These are phyloP conservation scores for Coemansia biformis DNA, from an alignment of 192 early-diverging fungal species.

Conservation along the genomic window DNA sequence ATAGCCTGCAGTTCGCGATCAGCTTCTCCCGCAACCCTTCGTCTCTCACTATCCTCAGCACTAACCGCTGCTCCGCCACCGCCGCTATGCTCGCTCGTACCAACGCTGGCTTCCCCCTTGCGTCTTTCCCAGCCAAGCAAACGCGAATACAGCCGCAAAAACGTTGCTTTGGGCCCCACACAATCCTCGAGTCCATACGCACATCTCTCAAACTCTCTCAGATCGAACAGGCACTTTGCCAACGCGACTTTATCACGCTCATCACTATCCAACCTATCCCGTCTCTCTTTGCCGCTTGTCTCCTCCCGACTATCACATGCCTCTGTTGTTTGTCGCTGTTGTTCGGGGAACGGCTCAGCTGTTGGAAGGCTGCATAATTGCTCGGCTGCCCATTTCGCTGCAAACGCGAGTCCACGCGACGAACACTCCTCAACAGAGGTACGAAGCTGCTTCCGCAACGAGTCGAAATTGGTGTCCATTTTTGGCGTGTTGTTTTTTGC, in stretches of 20 bases:
- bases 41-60: conserved; percentile 10
- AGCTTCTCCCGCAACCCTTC: neutral
- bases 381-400: conserved; percentile 67
- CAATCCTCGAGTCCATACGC: conserved; percentile 51
- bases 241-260: conserved; percentile 49
- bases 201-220: conserved; percentile 66
- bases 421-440: conserved; percentile 61
- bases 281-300: neutral
- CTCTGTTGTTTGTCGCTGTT: too few species aligned
- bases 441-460: conserved; percentile 49
- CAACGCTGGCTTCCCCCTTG: conserved; percentile 10
- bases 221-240: conserved; percentile 69
- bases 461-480: conserved; percentile 20
- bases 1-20: conserved; percentile 30
- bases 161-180: conserved; percentile 52
- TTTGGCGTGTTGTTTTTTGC: too few species aligned
- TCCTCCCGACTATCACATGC: neutral
- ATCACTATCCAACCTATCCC: conserved; percentile 12
- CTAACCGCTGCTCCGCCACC: conserved; percentile 1
- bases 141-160: conserved; percentile 74
- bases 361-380: conserved; percentile 34
- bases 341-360: conserved; percentile 1
- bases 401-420: conserved; percentile 62
- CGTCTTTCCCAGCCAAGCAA: conserved; percentile 57
- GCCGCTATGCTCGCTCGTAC: neutral